These are phyloP conservation scores for Inga leiocalycina DNA, from an alignment of 306 rosid genomes.

Conservation along the genomic window DNA sequence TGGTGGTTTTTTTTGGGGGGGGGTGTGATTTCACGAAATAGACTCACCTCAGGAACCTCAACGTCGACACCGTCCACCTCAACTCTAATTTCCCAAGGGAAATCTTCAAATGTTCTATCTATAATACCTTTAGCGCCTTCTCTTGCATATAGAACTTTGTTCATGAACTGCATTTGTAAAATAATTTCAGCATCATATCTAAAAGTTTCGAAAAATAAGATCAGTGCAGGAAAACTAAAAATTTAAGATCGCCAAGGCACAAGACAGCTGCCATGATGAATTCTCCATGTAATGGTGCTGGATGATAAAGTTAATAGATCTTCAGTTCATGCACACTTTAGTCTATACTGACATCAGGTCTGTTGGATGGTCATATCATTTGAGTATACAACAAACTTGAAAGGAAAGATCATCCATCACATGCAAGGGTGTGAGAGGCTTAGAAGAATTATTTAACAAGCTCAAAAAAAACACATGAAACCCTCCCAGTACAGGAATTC, in stretches of 20 bases:
- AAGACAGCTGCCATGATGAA: constrained; percentile 14
- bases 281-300: constrained; percentile 16
- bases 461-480: constrained; percentile 28
- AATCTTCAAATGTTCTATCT: constrained; percentile 95
- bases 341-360: not conserved
- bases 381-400: constrained; percentile 12
- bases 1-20: not conserved
- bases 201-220: constrained; percentile 20
- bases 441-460: not conserved
- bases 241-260: constrained; percentile 25
- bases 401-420: constrained; percentile 7
- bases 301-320: not conserved
- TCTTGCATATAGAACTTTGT: constrained; percentile 98
- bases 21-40: not conserved
- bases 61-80: constrained; percentile 96
- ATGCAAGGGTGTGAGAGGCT: constrained; percentile 9
- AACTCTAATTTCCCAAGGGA: constrained; percentile 91
- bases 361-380: not conserved
- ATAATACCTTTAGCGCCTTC: constrained; percentile 97
- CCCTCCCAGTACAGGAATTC: not conserved
- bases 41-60: constrained; percentile 98
- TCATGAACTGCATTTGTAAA: constrained; percentile 84
- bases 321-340: constrained; percentile 5
- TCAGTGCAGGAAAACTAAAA: constrained; percentile 28
- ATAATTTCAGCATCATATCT: constrained; percentile 32